Evolutionary conservation across 169 alveolate genomes (phyloP).

Genomic region (Eimeria mitis): DNA sequence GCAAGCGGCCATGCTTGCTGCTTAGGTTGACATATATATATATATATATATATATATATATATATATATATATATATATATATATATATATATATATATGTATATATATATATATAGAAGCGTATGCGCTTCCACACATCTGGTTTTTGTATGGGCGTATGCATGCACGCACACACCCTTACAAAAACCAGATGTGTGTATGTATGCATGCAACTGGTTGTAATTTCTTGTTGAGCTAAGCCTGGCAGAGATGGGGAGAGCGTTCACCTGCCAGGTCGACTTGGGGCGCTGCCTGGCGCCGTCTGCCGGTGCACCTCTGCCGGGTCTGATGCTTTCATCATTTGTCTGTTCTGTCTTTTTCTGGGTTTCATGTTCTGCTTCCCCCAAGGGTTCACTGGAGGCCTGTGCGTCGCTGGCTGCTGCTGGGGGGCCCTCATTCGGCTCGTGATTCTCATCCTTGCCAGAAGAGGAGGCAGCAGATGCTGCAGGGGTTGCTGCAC

Average conservation of each 20-base stretch:
- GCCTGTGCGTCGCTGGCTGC: slow-evolving; percentile 5
- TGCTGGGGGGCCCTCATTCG: not conserved
- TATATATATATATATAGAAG: no score
- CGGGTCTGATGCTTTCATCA: not conserved
- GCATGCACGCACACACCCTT: not conserved
- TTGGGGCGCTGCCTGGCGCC: not conserved
- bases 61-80: no score
- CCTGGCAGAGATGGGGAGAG: not conserved
- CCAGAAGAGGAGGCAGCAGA: not conserved
- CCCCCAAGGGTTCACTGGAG: not conserved
- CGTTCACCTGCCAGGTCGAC: slow-evolving; percentile 57
- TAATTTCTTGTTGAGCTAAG: not conserved
- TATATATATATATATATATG: not conserved
- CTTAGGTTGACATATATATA: no score
- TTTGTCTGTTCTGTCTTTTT: not conserved
- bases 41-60: no score
- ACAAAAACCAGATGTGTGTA: not conserved
- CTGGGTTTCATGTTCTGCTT: not conserved
- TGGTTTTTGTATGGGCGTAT: no score
- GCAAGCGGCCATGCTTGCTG: no score
- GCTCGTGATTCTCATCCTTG: not conserved
- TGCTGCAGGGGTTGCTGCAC: not conserved
- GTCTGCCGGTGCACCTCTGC: not conserved
- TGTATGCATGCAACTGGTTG: not conserved
- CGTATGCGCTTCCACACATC: no score